A percentile compares a stretch with the other conserved stretches of the same genome.
These are phyloP conservation scores for Calamus simplicifolius DNA, from an alignment of 176 grass and related monocot species.

Conservation along the genomic window DNA sequence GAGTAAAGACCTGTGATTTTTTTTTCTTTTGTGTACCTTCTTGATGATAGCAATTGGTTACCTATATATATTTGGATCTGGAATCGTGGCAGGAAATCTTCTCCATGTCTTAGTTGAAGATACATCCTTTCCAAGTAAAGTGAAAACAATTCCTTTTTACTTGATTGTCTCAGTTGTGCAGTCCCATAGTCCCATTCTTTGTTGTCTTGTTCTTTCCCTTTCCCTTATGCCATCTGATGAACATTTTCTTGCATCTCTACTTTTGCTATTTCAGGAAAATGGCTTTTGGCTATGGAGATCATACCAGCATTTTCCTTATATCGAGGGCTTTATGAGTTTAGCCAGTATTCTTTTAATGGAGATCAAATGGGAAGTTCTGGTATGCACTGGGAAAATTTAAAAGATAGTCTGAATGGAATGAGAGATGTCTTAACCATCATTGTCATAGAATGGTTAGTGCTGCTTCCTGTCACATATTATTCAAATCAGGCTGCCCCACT, in stretches of 20 bases:
- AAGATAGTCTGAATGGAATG: conserved; percentile 52
- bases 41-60: conserved; percentile 34
- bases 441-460: conserved; percentile 47
- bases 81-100: conserved; percentile 36
- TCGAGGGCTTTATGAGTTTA: conserved; percentile 58
- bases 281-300: conserved; percentile 2
- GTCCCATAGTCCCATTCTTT: no score
- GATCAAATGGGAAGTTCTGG: conserved; percentile 28
- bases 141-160: no score
- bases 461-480: conserved; percentile 48
- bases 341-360: conserved; percentile 48
- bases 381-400: conserved; percentile 46
- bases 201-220: no score
- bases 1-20: background rate
- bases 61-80: conserved; percentile 49
- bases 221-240: no score
- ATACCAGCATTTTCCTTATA: conserved; percentile 60
- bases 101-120: conserved; percentile 40
- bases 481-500: conserved; percentile 27
- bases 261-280: no score
- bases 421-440: conserved; percentile 44
- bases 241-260: no score
- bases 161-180: no score
- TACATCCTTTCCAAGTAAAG: conserved; percentile 34
- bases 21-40: conserved; percentile 1